phyloP scores from a whole-genome alignment of 345 rosid species.

The Eucalyptus shirleyi region DNA sequence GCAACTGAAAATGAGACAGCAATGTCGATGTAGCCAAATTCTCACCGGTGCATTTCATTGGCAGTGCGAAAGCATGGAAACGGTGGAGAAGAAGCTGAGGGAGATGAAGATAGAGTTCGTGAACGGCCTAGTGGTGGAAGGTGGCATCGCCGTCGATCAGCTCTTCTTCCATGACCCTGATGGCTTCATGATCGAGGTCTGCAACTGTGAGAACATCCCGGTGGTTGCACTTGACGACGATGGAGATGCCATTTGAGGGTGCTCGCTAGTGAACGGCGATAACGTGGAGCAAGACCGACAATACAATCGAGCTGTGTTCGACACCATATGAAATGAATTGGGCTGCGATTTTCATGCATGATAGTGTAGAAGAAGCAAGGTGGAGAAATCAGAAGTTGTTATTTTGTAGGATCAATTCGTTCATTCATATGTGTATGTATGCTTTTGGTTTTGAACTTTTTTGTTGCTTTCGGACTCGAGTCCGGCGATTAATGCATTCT shows the following conservation, averaged over 20 bases:
- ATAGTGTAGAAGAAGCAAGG: neutral
- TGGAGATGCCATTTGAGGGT: neutral
- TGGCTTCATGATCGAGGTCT: conserved; percentile 49
- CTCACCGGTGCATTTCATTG: neutral
- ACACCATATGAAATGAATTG: neutral
- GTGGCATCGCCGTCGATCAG: conserved; percentile 37
- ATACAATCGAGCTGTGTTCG: neutral
- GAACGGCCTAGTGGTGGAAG: conserved; percentile 23
- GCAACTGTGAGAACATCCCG: conserved; percentile 47
- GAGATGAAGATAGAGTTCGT: conserved; percentile 36
- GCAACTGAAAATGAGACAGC: neutral
- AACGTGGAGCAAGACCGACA: neutral
- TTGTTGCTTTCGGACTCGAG: neutral
- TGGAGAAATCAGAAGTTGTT: neutral
- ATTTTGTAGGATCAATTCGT: neutral
- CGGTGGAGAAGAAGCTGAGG: conserved; percentile 33
- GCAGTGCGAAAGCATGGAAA: conserved; percentile 45
- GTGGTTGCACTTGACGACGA: conserved; percentile 14
- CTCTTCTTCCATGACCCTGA: conserved; percentile 59
- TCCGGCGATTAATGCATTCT: neutral
- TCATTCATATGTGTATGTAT: neutral
- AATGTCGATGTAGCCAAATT: neutral
- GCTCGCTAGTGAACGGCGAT: conserved; percentile 13
- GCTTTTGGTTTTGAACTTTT: neutral
- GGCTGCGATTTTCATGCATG: neutral